These are phyloP conservation scores for Alternaria triticimaculans DNA, from an alignment of 2,329 filamentous ascomycete species.

Conservation along the genomic window DNA sequence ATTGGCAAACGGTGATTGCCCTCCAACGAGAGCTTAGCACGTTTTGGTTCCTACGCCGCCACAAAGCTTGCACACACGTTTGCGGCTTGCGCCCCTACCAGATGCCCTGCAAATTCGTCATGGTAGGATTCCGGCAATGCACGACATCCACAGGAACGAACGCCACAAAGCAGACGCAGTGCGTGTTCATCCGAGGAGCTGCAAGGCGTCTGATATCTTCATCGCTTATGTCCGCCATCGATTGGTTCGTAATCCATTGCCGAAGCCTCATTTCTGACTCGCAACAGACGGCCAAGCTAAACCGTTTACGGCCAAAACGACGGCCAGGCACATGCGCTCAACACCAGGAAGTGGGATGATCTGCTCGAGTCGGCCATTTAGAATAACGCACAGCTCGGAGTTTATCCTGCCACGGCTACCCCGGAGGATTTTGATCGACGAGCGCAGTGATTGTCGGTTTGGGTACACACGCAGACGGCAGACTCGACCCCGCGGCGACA, in stretches of 20 bases:
- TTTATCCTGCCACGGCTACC: background rate
- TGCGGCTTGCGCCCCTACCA: background rate
- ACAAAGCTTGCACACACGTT: background rate
- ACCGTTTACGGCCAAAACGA: background rate
- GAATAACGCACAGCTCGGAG: background rate
- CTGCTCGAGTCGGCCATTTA: background rate
- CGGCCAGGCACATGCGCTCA: background rate
- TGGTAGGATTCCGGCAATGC: background rate
- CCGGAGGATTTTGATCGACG: slow-evolving; percentile 1
- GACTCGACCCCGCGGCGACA: background rate
- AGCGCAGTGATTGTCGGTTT: background rate
- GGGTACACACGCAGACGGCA: background rate
- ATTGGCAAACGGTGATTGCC: slow-evolving; percentile 1
- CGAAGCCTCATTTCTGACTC: slow-evolving; percentile 4
- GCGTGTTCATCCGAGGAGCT: background rate
- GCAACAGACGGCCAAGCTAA: background rate
- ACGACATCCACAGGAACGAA: background rate
- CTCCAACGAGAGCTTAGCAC: background rate
- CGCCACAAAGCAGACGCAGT: background rate
- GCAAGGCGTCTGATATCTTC: background rate
- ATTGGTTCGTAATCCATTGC: slow-evolving; percentile 1
- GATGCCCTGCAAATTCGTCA: background rate
- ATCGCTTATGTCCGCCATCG: background rate
- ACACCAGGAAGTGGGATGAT: background rate
- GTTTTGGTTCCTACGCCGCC: slow-evolving; percentile 1